Conservation (phyloP, 306 rosid genomes). For the Trichosanthes cucumerina region DNA sequence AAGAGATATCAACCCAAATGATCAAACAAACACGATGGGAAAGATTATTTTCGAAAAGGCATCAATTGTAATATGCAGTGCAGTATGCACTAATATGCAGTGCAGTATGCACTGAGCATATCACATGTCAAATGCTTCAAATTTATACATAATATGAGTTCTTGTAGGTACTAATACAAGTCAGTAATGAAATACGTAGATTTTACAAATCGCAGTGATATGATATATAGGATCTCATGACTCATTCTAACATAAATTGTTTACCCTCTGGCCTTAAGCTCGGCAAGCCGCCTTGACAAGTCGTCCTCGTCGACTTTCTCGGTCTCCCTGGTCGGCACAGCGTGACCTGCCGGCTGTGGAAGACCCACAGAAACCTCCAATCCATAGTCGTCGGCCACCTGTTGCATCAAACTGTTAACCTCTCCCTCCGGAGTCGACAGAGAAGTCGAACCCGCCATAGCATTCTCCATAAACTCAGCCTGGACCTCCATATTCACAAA, state of each 20-base stretch:
- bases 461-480: slow-evolving; percentile 90
- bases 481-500: slow-evolving; percentile 97
- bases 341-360: slow-evolving; percentile 77
- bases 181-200: neutral
- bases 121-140: neutral
- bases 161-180: neutral
- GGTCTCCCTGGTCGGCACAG: slow-evolving; percentile 72
- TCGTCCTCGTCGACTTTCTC: slow-evolving; percentile 87
- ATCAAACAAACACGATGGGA: neutral
- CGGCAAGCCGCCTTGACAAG: slow-evolving; percentile 77
- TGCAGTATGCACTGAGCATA: neutral
- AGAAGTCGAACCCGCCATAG: slow-evolving; percentile 96
- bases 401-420: slow-evolving; percentile 90
- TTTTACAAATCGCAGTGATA: neutral
- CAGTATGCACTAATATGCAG: neutral
- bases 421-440: slow-evolving; percentile 89
- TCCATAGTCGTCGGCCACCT: slow-evolving; percentile 92
- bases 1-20: neutral
- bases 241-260: neutral
- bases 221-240: neutral
- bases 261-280: slow-evolving; percentile 95
- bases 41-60: neutral
- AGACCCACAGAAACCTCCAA: slow-evolving; percentile 93
- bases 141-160: slow-evolving; percentile 5
- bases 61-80: neutral